A percentile compares a stretch with the other conserved stretches of the same genome.
These are phyloP conservation scores for Taiwanofungus camphoratus DNA, from an alignment of 1,284 basidiomycete genomes.

Conservation along the genomic window DNA sequence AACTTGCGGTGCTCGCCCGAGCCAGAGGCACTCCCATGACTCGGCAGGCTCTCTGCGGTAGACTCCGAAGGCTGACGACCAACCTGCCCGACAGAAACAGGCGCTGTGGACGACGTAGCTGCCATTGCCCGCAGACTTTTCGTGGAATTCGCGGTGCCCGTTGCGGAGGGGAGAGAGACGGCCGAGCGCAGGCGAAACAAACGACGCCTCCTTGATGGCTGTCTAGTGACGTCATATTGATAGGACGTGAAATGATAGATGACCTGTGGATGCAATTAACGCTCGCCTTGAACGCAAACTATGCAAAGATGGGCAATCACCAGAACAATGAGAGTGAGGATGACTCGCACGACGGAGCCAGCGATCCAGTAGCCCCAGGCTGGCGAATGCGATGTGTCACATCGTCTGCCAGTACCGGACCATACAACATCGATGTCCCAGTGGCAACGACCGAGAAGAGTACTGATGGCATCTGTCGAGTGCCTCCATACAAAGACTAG, in stretches of 20 bases:
- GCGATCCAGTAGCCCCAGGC: slow-evolving; percentile 49
- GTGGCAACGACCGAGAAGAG: slow-evolving; percentile 42
- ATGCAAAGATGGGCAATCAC: slow-evolving; percentile 35
- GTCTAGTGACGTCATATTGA: slow-evolving; percentile 27
- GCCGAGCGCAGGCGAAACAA: slow-evolving; percentile 16
- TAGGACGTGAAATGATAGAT: slow-evolving; percentile 31
- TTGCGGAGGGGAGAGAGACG: slow-evolving; percentile 15
- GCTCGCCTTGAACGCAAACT: background rate
- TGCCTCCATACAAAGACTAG: slow-evolving; percentile 46
- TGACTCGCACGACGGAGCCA: slow-evolving; percentile 44
- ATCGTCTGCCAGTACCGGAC: slow-evolving; percentile 34
- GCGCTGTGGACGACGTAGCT: slow-evolving; percentile 16
- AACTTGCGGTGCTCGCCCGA: slow-evolving; percentile 17
- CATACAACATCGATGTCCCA: slow-evolving; percentile 63
- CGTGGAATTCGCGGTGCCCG: slow-evolving; percentile 13
- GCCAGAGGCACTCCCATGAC: slow-evolving; percentile 12
- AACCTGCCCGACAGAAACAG: slow-evolving; percentile 16
- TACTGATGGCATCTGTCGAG: slow-evolving; percentile 32
- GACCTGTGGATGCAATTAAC: slow-evolving; percentile 24
- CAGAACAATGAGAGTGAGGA: slow-evolving; percentile 41
- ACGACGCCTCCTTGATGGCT: slow-evolving; percentile 25
- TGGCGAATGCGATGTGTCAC: slow-evolving; percentile 15
- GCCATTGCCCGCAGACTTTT: slow-evolving; percentile 21
- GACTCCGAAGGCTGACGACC: slow-evolving; percentile 4
- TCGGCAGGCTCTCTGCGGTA: slow-evolving; percentile 13